Base-by-base conservation (phyloP, 169 alveolate genomes). In the Plasmodium knowlesi region DNA sequence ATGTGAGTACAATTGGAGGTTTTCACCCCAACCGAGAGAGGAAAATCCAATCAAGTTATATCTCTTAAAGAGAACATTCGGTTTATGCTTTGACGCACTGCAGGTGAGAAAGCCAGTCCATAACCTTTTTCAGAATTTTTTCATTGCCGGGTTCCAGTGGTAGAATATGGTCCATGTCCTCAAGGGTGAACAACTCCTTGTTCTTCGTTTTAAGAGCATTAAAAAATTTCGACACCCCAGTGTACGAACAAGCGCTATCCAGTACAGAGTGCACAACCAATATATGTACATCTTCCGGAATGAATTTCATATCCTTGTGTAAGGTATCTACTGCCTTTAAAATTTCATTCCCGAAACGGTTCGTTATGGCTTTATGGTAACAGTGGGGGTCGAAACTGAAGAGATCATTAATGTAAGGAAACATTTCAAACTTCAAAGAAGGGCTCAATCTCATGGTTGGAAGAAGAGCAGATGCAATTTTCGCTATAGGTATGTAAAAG, bases 121-220 rank as follows among this genome's bases (percentile, higher is more conserved):
- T 50, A 30, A 82, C 19, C 39, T 82, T 82, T 16, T 28, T 53
- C 6, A 82, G 14, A 10, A 82, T n/a, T 14, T 16, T 54, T 6
- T 82, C 89, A 54, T 82, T 82, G 39, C 89, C 89, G 2, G 89
- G 89, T 6, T 82, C 89, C 78, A 22, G 8, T 8, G 89, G 73
- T 54, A 82, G 73, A 19, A 82, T 53, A 19, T 82, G 89, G 8
- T 82, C 89, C 89, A 82, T 82, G 54, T 82, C 89, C 0, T 82
- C 80, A 28, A 82, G 0, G 22, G 67, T 30, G n/a, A 50, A 32
- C 10, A 82, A 16, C 39, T 82, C 89, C 53, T 82, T 82, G 28
- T 82, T 82, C 37, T 30, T 43, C 22, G 89, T 9, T 22, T 82
- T 5, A 3, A 82, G 28, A 2, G 34, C 12, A 12, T 82, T 82